These are phyloP conservation scores for Micromonas commoda DNA, from an alignment of 139 green algal species.

Conservation along the genomic window DNA sequence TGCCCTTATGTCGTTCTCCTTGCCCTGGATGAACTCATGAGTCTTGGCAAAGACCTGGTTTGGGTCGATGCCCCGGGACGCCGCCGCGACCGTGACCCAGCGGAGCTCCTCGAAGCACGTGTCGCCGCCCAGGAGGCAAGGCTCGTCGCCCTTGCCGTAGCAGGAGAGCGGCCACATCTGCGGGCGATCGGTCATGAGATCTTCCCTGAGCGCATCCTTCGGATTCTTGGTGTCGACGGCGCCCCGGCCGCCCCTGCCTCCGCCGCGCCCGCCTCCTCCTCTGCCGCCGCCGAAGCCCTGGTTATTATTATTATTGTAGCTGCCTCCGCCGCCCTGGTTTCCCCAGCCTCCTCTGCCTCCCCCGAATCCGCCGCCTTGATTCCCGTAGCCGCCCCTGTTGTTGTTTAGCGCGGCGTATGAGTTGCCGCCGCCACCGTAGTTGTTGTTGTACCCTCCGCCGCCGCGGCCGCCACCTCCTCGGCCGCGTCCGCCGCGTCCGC, in stretches of 20 bases:
- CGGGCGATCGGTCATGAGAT: not conserved
- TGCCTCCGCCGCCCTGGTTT: not conserved
- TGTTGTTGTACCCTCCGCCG: not conserved
- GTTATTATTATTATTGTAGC: too few relatives aligned
- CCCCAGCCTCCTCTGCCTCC: not conserved
- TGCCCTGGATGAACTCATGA: not conserved
- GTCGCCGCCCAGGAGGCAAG: not conserved
- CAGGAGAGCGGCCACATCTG: not conserved
- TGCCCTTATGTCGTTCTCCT: not conserved
- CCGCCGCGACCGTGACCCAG: not conserved
- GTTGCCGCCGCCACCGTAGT: not conserved
- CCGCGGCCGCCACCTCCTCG: not conserved
- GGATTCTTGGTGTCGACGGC: not conserved
- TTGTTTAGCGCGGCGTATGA: not conserved
- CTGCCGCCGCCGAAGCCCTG: too few relatives aligned
- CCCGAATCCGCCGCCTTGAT: not conserved
- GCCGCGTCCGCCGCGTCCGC: not conserved
- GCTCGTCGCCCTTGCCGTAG: constrained; percentile 2
- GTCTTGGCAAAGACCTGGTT: not conserved
- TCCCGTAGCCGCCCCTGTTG: not conserved
- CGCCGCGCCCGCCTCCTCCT: not conserved
- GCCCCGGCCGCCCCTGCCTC: not conserved
- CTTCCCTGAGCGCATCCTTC: not conserved
- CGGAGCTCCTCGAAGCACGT: constrained; percentile 9
- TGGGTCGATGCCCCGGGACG: not conserved